Base-by-base conservation (phyloP, 768 basidiomycete species). In the Peribolospora baueri region DNA sequence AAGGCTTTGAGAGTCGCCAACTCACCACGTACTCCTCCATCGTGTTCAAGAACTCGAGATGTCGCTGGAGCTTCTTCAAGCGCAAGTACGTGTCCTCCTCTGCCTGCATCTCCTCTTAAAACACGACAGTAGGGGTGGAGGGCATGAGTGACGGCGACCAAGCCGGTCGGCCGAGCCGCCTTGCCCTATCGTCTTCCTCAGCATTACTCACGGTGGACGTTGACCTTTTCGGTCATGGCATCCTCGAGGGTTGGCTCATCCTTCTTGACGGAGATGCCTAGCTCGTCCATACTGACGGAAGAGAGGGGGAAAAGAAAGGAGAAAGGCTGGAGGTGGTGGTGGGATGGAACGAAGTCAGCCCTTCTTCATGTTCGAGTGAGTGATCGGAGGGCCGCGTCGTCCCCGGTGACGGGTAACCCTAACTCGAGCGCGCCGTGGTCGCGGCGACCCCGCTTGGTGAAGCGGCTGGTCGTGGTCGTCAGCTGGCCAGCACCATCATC, bases 21-120 rank as follows among this genome's bases (percentile, higher is more conserved):
- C 7, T n/a, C 6, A 48, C 46, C 39, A 51, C 25, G 13, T 42
- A 5, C 9, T 46, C 3, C 14, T 42, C 36, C 4, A 5, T n/a
- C 25, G 13, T 50, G 40, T 10, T 82, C 43, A 97, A 78, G 72
- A 98, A 86, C 65, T 98, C 88, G 42, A 90, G 74, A 64, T 98
- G 91, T 50, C 86, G 81, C 53, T 84, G 77, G 51, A 98, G 81
- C 65, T 86, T 86, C 76, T 93, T 91, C 77, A 85, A 93, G 68
- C 90, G 93, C 69, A 84, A 79, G 67, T 97, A 98, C 58, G 95
- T 71, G 70, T 95, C 93, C 70, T 95, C 84, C 25, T 25, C 25
- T 25, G 25, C 25, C 25, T 25, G 25, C 25, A 25, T 25, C 25
- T 25, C 25, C 25, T 25, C 25, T 25, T 25, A 25, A 25, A 25